Base-by-base conservation (phyloP, 1,284 basidiomycete genomes). In the Pyrrhoderma lamaoense region DNA sequence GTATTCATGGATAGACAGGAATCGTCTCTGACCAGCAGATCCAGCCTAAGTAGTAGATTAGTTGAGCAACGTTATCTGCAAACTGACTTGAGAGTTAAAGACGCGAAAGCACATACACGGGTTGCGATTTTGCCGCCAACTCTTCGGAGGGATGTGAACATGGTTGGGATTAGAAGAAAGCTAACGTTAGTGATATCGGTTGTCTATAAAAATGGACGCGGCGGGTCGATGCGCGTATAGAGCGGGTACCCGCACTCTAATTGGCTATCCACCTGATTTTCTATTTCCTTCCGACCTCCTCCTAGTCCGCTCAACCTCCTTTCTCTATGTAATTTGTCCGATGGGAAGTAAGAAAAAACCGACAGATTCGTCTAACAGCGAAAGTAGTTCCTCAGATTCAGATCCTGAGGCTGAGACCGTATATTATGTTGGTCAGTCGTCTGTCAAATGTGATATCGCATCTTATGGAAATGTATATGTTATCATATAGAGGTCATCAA, bases 1-100 rank as follows among this genome's bases (percentile, higher is more conserved):
- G 74, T 98, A 93, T 75, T 99, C 95, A 73, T 99, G 95, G 65
- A 99, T 95, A 44, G 93, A 96, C 63, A 99, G 82, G 71, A 87
- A 89, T 62, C 95, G 90, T 74, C 78, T 90, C 79, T 95, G 93
- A 66, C 82, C 78, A 62, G 79, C 79, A 78, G 79, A 81, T 61
- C 71, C 75, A 67, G 72, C 70, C 83, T 86, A n/a, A n/a, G n/a
- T n/a, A n/a, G n/a, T n/a, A n/a, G n/a, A n/a, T n/a, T n/a, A n/a
- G n/a, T n/a, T n/a, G n/a, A n/a, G n/a, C n/a, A n/a, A n/a, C n/a
- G n/a, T n/a, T n/a, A n/a, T n/a, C n/a, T n/a, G 27, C 11, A 31
- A 5, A 31, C 11, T 31, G 11, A 31, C 5, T 31, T 31, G 11
- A 11, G 27, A 5, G 5, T 11, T 31, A 31, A 31, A 31, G 27